A percentile compares a stretch with the other conserved stretches of the same genome.
Conservation (phyloP, 352 stramenopile species). For the Thalassiosira livingstoniorum region DNA sequence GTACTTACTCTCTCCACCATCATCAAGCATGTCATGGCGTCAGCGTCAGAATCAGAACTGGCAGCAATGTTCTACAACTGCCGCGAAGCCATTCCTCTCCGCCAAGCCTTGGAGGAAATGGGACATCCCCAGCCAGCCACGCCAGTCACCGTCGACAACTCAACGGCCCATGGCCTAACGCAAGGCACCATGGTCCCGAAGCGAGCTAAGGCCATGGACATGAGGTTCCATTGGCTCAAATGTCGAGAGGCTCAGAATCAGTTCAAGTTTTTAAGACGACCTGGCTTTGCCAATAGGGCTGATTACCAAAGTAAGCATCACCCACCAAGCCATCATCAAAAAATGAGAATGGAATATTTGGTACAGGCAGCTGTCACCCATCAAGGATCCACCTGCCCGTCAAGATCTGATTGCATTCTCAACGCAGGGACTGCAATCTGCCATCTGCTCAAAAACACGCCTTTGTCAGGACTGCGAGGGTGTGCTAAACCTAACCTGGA, state of each 20-base stretch:
- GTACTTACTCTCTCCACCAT: neutral
- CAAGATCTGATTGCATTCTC: too few species aligned
- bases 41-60: conserved; percentile 34
- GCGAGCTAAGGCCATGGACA: conserved; percentile 36
- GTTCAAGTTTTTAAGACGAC: neutral
- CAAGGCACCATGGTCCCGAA: conserved; percentile 16
- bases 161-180: neutral
- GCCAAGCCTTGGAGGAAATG: conserved; percentile 21
- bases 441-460: too few species aligned
- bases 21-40: conserved; percentile 24
- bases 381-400: too few species aligned
- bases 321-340: neutral
- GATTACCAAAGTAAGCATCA: neutral
- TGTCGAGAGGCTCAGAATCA: neutral
- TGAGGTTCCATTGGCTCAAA: conserved; percentile 13
- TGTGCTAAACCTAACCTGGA: too few species aligned
- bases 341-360: too few species aligned
- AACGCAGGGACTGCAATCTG: too few species aligned
- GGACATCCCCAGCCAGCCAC: conserved; percentile 34
- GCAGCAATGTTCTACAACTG: conserved; percentile 30
- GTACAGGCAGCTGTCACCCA: too few species aligned
- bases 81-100: neutral
- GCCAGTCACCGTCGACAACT: conserved; percentile 36
- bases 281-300: neutral
- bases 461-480: too few species aligned